Base-by-base conservation (phyloP, 169 alveolate genomes). In the Besnoitia besnoiti region DNA sequence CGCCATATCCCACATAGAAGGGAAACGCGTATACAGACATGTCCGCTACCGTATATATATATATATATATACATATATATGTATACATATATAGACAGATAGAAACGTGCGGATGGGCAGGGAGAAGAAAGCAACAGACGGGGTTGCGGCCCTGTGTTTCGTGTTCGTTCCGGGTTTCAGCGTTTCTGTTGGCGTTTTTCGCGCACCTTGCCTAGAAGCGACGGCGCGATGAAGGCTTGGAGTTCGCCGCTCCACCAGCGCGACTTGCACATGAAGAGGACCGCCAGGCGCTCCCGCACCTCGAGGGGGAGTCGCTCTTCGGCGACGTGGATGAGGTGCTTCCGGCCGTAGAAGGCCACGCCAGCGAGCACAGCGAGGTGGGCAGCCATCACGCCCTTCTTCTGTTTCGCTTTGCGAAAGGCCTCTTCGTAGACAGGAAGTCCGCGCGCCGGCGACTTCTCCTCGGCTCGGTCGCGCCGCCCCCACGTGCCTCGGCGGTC, bases 231-330 rank as follows among this genome's bases (percentile, higher is more conserved):
- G 61, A 42, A 42, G 61, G 87, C 14, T 0, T 19, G 3, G 59
- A 77, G 14, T 30, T 77, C 87, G 40, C 37, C 30, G 30, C 14
- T 35, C 87, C 87, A 77, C 87, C 87, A 77, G 61, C 59, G 55
- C 21, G 61, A 40, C 33, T 77, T 77, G 87, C 49, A 42, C 87
- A 77, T 77, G 87, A 77, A 77, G 50, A 77, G 59, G 21, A 42
- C 55, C 5, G 87, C 87, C 21, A 77, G 47, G 35, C 87, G 2
- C 14, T 77, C 87, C 14, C 87, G 87, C 33, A 55, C 40, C 37
- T 77, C 61, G 30, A 42, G 40, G 14, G 87, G 87, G 21, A 77
- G 59, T 1, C 4, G 27, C 33, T 77, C 87, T 42, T 77, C 87
- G 21, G 87, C 44, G 24, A 77, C 44, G 19, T 27, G 33, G 42